These are phyloP conservation scores for Anisodus acutangulus DNA, from an alignment of 257 asterid genomes.

Conservation along the genomic window DNA sequence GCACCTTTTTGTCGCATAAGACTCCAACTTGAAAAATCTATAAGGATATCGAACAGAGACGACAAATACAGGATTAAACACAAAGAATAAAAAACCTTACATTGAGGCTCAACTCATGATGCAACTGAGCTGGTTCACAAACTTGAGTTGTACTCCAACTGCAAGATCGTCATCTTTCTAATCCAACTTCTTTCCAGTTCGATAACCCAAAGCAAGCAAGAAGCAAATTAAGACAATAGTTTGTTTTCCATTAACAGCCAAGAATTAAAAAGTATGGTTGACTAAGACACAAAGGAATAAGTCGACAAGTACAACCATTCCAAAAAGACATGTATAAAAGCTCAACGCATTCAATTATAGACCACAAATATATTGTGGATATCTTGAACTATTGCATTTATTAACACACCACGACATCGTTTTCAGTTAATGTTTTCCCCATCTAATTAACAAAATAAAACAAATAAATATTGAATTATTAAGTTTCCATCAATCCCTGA, in stretches of 20 bases:
- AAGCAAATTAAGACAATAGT: conserved; percentile 33
- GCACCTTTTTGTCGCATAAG: no score
- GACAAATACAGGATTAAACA: not conserved
- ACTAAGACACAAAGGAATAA: conserved; percentile 30
- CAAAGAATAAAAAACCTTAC: not conserved
- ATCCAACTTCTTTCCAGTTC: not conserved
- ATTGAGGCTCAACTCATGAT: not conserved
- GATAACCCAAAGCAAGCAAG: conserved; percentile 16
- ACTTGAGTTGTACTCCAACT: not conserved
- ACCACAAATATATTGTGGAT: not conserved
- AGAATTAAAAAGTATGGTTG: conserved; percentile 30
- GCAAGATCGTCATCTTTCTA: not conserved
- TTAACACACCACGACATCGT: not conserved
- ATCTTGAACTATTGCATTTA: not conserved
- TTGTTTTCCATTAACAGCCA: conserved; percentile 38
- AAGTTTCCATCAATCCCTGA: not conserved
- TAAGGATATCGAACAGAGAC: no score
- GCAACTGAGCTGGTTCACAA: not conserved
- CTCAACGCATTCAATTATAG: not conserved
- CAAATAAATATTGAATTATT: not conserved
- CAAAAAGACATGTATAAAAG: not conserved
- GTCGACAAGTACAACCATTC: not conserved
- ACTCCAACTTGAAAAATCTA: not conserved
- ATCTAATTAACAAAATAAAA: not conserved
- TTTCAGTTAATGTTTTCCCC: not conserved